Percentiles rank a stretch among this genome's conserved stretches.
phyloP scores from a whole-genome alignment of 768 basidiomycete genomes.

The Mycena alexandri region DNA sequence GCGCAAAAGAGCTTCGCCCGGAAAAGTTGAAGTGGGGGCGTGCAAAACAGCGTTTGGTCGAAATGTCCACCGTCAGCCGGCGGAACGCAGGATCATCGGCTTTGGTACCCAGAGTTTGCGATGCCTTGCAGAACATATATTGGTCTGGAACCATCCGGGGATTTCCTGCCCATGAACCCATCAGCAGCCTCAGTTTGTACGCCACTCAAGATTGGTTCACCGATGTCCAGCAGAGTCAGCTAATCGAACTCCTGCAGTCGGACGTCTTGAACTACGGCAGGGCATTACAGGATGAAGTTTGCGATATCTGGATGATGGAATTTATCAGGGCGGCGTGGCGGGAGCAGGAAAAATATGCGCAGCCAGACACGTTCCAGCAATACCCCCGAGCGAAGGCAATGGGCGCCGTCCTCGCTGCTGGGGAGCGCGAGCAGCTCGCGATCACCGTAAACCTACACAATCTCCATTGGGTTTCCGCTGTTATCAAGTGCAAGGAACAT shows the following conservation, averaged over 20 bases:
- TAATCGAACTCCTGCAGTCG: neutral
- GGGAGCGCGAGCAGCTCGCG: neutral
- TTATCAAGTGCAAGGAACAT: neutral
- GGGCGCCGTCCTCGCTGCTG: conserved; percentile 7
- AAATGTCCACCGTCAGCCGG: neutral
- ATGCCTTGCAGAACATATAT: neutral
- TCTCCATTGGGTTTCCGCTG: conserved; percentile 4
- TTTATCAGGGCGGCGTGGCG: conserved; percentile 1
- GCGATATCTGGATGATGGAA: conserved; percentile 8
- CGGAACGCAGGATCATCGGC: neutral
- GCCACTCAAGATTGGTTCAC: conserved; percentile 3
- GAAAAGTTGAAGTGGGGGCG: neutral
- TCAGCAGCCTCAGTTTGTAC: neutral
- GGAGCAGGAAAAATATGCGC: neutral
- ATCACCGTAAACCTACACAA: conserved; percentile 12
- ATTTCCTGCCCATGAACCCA: neutral
- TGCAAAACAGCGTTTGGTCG: conserved; percentile 1
- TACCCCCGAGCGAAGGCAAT: neutral
- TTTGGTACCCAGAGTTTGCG: neutral
- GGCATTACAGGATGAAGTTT: conserved; percentile 2
- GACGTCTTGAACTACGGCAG: neutral
- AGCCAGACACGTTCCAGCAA: neutral
- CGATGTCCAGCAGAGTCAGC: neutral
- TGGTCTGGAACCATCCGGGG: conserved; percentile 2
- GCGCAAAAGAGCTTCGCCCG: neutral